phyloP scores from a whole-genome alignment of 2,329 filamentous ascomycete species.

The Stagonosporopsis cucurbitacearum region DNA sequence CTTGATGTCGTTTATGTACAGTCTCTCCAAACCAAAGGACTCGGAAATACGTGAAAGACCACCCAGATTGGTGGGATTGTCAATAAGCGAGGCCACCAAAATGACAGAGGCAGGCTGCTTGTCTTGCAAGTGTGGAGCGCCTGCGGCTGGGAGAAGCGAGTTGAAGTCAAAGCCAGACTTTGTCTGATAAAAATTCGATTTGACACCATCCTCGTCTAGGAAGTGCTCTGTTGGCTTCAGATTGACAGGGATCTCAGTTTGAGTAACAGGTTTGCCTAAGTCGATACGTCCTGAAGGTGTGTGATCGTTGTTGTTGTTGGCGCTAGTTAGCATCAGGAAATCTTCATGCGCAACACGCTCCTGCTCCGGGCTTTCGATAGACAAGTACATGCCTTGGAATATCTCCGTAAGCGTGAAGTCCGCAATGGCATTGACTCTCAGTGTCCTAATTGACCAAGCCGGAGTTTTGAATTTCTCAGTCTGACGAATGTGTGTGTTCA shows the following conservation, averaged over 20 bases:
- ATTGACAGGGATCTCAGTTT: conserved; percentile 1
- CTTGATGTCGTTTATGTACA: conserved; percentile 53
- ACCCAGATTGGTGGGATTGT: conserved; percentile 59
- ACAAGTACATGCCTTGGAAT: conserved; percentile 55
- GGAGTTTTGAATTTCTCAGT: conserved; percentile 53
- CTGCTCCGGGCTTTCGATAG: conserved; percentile 52
- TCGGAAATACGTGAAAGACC: conserved; percentile 59
- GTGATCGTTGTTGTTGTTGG: conserved; percentile 27
- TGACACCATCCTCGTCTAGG: conserved; percentile 12
- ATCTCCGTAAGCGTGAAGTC: conserved; percentile 54
- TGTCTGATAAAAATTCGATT: conserved; percentile 55
- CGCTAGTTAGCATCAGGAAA: conserved; percentile 46
- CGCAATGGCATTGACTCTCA: conserved; percentile 51
- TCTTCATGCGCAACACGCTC: conserved; percentile 48
- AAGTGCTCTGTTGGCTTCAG: conserved; percentile 8
- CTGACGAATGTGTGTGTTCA: conserved; percentile 54
- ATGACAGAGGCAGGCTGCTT: conserved; percentile 48
- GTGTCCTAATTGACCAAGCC: conserved; percentile 46
- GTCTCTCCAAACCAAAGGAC: conserved; percentile 56
- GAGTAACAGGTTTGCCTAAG: conserved; percentile 33
- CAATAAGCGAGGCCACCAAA: conserved; percentile 58
- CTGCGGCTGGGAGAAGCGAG: conserved; percentile 32
- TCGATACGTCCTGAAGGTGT: conserved; percentile 39
- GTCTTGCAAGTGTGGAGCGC: conserved; percentile 26
- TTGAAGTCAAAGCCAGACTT: conserved; percentile 56